Conservation (phyloP, 2,329 filamentous ascomycete species). For the Tolypocladium capitatum region DNA sequence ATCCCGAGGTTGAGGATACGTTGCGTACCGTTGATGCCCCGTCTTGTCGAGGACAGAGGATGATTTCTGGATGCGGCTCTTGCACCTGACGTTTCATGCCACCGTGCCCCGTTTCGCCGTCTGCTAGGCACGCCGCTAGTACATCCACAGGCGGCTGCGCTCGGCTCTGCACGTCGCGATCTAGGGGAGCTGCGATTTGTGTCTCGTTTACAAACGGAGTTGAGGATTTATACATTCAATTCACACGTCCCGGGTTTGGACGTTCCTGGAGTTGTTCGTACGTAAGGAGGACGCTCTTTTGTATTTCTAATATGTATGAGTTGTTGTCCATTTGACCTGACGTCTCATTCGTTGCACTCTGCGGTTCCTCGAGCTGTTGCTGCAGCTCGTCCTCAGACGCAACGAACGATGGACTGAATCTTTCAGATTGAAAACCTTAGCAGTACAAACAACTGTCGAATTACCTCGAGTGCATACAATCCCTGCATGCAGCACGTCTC, state of each 20-base stretch:
- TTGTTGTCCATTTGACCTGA: too few relatives aligned
- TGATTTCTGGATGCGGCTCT: background rate
- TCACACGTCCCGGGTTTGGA: too few relatives aligned
- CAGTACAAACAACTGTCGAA: conserved; percentile 5
- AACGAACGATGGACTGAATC: background rate
- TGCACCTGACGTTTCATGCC: background rate
- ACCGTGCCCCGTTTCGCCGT: background rate
- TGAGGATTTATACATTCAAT: too few relatives aligned
- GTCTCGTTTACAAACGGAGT: too few relatives aligned
- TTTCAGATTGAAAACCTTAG: background rate
- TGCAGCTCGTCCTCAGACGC: too few relatives aligned
- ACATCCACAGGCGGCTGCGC: background rate
- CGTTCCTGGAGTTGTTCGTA: too few relatives aligned
- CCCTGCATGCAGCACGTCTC: conserved; percentile 2
- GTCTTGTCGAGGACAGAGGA: background rate
- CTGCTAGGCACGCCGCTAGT: background rate
- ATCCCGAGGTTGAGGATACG: background rate
- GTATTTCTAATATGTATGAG: too few relatives aligned
- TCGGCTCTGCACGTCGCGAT: background rate
- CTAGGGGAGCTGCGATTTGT: background rate
- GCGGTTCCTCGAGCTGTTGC: too few relatives aligned
- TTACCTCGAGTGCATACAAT: conserved; percentile 3
- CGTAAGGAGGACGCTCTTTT: too few relatives aligned
- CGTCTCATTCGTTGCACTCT: too few relatives aligned
- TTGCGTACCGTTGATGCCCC: background rate